Evolutionary conservation across 2,329 filamentous ascomycete species (phyloP).

Genomic region (Fusarium sp.): DNA sequence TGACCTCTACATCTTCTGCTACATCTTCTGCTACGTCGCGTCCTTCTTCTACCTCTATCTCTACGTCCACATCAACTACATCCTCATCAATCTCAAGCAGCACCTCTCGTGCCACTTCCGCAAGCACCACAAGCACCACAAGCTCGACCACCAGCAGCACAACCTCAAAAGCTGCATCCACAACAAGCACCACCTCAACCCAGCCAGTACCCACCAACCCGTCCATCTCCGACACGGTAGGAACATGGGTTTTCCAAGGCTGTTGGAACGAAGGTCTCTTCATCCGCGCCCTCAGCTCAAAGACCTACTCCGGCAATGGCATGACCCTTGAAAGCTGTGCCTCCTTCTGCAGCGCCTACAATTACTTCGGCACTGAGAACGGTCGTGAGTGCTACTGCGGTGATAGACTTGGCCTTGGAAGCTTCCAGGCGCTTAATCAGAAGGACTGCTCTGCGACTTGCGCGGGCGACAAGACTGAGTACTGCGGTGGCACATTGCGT

Average conservation of each 20-base stretch:
- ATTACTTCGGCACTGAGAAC: constrained; percentile 54
- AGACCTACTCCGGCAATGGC: constrained; percentile 49
- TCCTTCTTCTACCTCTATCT: neutral
- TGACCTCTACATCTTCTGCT: neutral
- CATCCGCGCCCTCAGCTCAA: constrained; percentile 50
- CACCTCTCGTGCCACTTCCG: neutral
- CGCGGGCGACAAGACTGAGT: constrained; percentile 50
- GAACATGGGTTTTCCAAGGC: constrained; percentile 52
- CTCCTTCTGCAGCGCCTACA: constrained; percentile 48
- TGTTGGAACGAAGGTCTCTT: constrained; percentile 54
- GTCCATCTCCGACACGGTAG: constrained; percentile 43
- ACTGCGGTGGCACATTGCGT: constrained; percentile 53
- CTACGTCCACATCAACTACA: neutral
- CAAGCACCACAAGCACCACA: neutral
- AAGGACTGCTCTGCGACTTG: constrained; percentile 54
- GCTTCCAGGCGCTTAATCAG: constrained; percentile 48
- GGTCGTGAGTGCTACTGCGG: constrained; percentile 58
- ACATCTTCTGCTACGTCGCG: neutral
- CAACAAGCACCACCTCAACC: neutral
- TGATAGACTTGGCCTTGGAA: constrained; percentile 49
- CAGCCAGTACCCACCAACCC: constrained; percentile 45
- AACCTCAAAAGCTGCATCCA: neutral
- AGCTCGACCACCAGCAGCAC: neutral
- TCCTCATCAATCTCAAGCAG: neutral
- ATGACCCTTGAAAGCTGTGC: constrained; percentile 56